These are phyloP conservation scores for Eucalyptus cloeziana DNA, from an alignment of 345 rosid genomes.

Conservation along the genomic window DNA sequence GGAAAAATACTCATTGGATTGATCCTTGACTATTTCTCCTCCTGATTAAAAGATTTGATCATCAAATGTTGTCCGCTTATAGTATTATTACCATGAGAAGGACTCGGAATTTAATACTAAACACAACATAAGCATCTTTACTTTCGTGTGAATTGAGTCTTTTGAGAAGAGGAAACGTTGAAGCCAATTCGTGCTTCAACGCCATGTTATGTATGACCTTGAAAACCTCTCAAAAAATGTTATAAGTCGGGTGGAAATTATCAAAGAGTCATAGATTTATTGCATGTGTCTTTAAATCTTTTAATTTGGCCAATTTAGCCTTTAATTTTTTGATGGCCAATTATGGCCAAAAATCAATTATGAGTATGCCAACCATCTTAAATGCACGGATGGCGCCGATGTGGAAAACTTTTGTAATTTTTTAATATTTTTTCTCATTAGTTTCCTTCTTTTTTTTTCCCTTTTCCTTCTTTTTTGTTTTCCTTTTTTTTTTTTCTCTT, in stretches of 20 bases:
- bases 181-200: fast-evolving
- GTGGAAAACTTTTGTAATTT: fast-evolving
- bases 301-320: fast-evolving
- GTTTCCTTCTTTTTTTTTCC: background rate
- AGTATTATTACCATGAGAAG: background rate
- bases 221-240: background rate
- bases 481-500: background rate
- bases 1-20: background rate
- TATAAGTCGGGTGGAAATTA: background rate
- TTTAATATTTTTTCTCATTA: background rate
- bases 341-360: background rate
- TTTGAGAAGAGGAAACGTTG: background rate
- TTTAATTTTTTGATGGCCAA: fast-evolving
- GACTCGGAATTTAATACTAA: background rate
- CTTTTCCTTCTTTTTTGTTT: too few species aligned
- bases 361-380: fast-evolving
- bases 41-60: background rate
- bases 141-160: background rate
- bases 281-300: background rate
- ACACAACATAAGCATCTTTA: background rate
- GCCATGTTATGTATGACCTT: background rate
- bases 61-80: background rate
- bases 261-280: background rate
- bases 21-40: background rate
- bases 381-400: fast-evolving